phyloP scores from a whole-genome alignment of 2,329 filamentous ascomycete species.

The Paramyrothecium roridum region DNA sequence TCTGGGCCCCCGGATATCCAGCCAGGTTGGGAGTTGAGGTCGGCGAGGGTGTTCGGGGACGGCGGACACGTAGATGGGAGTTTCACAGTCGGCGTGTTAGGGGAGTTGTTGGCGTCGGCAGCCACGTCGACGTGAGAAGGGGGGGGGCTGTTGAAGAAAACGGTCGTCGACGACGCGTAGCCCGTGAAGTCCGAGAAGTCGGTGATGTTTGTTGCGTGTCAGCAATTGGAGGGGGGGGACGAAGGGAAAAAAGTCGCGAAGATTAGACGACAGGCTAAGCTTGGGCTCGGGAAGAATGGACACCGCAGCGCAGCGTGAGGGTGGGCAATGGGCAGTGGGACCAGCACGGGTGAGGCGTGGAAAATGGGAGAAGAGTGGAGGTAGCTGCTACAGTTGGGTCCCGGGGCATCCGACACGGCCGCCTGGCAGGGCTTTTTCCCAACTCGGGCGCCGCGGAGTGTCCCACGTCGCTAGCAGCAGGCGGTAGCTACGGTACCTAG shows the following conservation, averaged over 20 bases:
- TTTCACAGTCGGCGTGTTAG: conserved; percentile 3
- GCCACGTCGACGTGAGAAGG: neutral
- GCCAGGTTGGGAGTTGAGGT: conserved; percentile 27
- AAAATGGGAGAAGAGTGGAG: neutral
- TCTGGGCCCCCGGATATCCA: conserved; percentile 28
- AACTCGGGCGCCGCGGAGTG: neutral
- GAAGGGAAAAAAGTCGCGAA: neutral
- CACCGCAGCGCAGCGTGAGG: neutral
- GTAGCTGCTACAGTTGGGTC: neutral
- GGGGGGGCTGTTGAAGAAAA: neutral
- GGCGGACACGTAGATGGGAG: neutral
- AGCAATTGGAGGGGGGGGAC: neutral
- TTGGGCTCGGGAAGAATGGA: neutral
- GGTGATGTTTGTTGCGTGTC: neutral
- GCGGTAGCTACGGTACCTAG: neutral
- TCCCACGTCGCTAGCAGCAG: neutral
- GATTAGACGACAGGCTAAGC: neutral
- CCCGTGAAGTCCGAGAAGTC: neutral
- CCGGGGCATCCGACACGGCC: neutral
- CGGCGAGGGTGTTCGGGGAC: conserved; percentile 6
- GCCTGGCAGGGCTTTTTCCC: neutral
- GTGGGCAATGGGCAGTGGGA: neutral
- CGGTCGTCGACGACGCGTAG: neutral
- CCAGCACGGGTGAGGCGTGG: neutral
- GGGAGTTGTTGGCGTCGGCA: conserved; percentile 5